A percentile compares a stretch with the other conserved stretches of the same genome.
Conservation (phyloP, 1,284 basidiomycete species). For the Puccinia triticina region DNA sequence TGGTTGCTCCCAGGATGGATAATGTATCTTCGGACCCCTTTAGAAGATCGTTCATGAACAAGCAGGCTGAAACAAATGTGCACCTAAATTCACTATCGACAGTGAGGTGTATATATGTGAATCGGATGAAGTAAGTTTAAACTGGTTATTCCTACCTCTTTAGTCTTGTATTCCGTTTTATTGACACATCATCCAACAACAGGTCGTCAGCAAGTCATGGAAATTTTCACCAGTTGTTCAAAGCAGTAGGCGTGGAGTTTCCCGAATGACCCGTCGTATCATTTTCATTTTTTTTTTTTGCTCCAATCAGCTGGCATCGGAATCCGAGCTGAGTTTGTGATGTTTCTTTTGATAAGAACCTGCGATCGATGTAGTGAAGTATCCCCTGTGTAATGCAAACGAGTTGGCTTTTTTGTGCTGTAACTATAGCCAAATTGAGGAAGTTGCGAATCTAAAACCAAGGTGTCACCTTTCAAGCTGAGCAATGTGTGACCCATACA, state of each 20-base stretch:
- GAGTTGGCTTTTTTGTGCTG: not conserved
- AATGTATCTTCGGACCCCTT: not conserved
- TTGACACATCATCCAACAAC: too few species aligned
- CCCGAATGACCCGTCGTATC: not conserved
- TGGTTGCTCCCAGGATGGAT: not conserved
- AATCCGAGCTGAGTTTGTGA: not conserved
- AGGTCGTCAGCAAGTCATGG: conserved; percentile 39
- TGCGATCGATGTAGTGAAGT: conserved; percentile 3
- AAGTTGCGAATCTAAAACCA: not conserved
- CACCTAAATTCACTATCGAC: not conserved
- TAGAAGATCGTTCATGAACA: conserved; percentile 4
- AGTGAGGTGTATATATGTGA: conserved; percentile 32
- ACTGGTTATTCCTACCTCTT: too few species aligned
- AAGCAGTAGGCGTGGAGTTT: conserved; percentile 1
- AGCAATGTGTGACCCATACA: too few species aligned
- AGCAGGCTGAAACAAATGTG: not conserved
- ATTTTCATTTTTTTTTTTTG: too few species aligned
- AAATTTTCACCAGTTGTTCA: conserved; percentile 8
- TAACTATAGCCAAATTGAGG: not conserved
- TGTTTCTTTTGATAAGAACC: conserved; percentile 1
- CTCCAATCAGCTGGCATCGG: too few species aligned
- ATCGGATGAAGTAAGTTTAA: conserved; percentile 45
- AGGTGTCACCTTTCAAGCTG: too few species aligned
- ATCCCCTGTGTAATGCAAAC: not conserved
- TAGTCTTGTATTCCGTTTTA: too few species aligned